Percentiles rank a stretch among this genome's conserved stretches.
Conservation (phyloP, 1,139 yeast species). For the Yamadazyma trypodendri region DNA sequence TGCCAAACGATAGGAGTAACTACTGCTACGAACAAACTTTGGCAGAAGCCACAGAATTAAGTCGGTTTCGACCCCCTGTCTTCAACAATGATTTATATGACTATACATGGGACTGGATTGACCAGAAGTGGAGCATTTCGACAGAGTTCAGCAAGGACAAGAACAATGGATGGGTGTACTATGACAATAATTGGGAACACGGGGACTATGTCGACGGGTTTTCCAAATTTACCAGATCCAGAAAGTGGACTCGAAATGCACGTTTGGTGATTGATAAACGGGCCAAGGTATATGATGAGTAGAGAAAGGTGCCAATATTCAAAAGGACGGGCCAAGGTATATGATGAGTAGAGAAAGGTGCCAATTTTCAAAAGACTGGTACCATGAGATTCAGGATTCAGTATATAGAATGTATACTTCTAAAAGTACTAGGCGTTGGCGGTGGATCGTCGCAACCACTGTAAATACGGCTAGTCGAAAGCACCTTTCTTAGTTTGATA, state of each 20-base stretch:
- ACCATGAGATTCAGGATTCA: too few relatives aligned
- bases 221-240: conserved; percentile 48
- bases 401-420: too few relatives aligned
- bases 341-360: too few relatives aligned
- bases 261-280: conserved; percentile 43
- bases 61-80: conserved; percentile 47
- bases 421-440: too few relatives aligned
- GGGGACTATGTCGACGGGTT: conserved; percentile 45
- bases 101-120: conserved; percentile 58
- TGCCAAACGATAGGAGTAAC: conserved; percentile 52
- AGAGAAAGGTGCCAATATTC: too few relatives aligned
- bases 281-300: conserved; percentile 26
- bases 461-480: too few relatives aligned
- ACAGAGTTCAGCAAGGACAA: conserved; percentile 34
- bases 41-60: conserved; percentile 31
- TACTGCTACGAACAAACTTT: conserved; percentile 47
- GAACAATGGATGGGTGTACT: conserved; percentile 54
- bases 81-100: conserved; percentile 40
- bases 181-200: conserved; percentile 51
- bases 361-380: too few relatives aligned
- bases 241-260: conserved; percentile 53
- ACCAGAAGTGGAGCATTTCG: conserved; percentile 49
- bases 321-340: too few relatives aligned
- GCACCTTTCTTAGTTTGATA: too few relatives aligned
- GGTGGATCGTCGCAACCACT: too few relatives aligned